Conservation (phyloP, 441 rosid genomes). For the Gossypium gossypioides region DNA sequence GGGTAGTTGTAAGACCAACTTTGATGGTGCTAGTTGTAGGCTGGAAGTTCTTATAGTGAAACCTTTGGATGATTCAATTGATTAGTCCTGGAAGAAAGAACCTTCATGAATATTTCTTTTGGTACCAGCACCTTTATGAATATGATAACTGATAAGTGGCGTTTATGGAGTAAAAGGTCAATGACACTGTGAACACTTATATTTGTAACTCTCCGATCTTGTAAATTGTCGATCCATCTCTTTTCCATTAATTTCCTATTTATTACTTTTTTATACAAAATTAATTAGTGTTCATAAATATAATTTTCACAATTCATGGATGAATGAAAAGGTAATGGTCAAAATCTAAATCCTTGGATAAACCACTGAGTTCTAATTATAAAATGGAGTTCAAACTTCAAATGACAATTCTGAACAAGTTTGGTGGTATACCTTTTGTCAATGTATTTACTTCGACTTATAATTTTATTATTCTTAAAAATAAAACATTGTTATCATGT, state of each 20-base stretch:
- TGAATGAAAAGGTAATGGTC: not conserved
- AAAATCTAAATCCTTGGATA: not conserved
- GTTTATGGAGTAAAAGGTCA: not conserved
- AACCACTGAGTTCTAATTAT: not conserved
- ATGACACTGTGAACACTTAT: not conserved
- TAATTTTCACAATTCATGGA: not conserved
- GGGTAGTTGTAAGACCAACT: not conserved
- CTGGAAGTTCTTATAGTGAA: not conserved
- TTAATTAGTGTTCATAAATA: not conserved
- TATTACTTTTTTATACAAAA: not conserved
- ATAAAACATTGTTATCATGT: no score
- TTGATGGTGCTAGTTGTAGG: not conserved
- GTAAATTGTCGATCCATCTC: not conserved
- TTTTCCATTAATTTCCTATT: not conserved
- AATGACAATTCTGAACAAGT: not conserved
- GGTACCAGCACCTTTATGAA: no score
- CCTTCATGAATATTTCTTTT: not conserved
- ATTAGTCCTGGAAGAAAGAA: not conserved
- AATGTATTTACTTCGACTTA: no score
- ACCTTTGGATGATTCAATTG: not conserved
- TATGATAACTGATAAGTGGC: no score
- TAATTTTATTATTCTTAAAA: no score
- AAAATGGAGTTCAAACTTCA: not conserved
- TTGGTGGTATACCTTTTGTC: no score
- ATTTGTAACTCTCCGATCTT: not conserved